Evolutionary conservation across 2,329 filamentous ascomycete species (phyloP), one percentile per base, ranked within the genome.

Genomic region (Colletotrichum sp.): DNA sequence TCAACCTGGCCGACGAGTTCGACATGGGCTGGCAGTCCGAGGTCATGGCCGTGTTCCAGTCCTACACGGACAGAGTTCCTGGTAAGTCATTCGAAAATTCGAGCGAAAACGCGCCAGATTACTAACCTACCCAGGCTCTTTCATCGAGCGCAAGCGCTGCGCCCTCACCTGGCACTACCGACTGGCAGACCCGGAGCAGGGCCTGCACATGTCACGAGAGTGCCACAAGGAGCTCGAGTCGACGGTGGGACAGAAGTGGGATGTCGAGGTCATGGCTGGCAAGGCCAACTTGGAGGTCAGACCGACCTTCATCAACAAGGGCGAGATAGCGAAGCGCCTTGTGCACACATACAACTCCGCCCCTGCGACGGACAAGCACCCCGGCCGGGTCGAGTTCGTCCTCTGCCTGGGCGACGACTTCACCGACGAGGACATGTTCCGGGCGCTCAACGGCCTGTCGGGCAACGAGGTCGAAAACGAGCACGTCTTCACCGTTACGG

Each of bases 101-200:
- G 7, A 13, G 3, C 18, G 18, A 8, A 21, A 8, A 7, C 15
- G 8, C n/a, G 13, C 13, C 34, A 21, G 13, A 5, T 3, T 3
- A n/a, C 68, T 76, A 55, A 70, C 68, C 9, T 26, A 5, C 7
- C 15, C 61, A 94, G 94, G 96, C 8, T 96, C 96, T 0, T 98
- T 98, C 82, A 96, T 98, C 77, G 97, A 99, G 85, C 92, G 94
- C 76, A 99, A 99, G 86, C 94, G 96, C 78, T 97, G 98, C 78
- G 96, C 97, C 6, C 87, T 99, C 65, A 99, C 97, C 5, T 99
- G 97, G 97, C 97, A 99, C 83, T 99, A 99, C 85, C 95, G 97
- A 55, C 92, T 95, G 32, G 95, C 95, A 2, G 95, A 98, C 81
- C 95, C 95, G 1, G 95, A 98, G 79, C 94, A 94, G 78, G 96